These are phyloP conservation scores for Fraxinus anomala DNA, from an alignment of 257 asterid species.

Conservation along the genomic window DNA sequence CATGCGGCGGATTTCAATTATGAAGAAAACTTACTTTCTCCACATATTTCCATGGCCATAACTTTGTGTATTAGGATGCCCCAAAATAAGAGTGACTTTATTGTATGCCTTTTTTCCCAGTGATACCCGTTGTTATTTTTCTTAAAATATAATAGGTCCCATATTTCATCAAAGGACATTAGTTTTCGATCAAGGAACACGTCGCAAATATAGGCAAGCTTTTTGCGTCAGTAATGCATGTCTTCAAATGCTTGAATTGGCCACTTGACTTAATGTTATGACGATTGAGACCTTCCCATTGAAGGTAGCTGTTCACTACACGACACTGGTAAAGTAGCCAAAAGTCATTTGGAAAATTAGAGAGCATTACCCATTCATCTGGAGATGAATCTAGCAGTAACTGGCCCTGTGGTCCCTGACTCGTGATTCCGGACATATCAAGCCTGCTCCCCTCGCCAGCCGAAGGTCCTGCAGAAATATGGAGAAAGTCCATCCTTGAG, in stretches of 20 bases:
- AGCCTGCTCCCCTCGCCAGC: slow-evolving; percentile 27
- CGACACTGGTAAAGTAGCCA: slow-evolving; percentile 13
- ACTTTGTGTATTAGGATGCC: neutral
- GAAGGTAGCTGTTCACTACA: slow-evolving; percentile 4
- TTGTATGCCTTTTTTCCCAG: neutral
- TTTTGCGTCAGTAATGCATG: neutral
- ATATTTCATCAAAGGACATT: neutral
- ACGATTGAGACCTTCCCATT: slow-evolving; percentile 5
- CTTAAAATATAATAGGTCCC: neutral
- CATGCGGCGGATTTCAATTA: neutral
- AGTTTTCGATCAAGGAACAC: neutral
- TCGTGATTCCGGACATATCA: slow-evolving; percentile 42
- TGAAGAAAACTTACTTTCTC: neutral
- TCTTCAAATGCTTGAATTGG: neutral
- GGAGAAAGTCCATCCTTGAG: slow-evolving; percentile 1
- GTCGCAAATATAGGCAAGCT: neutral
- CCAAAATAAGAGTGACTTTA: neutral
- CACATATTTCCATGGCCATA: neutral
- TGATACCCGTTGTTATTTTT: neutral
- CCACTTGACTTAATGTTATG: neutral
- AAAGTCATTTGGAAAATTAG: neutral
- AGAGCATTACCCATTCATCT: slow-evolving; percentile 27
- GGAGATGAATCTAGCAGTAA: slow-evolving; percentile 28
- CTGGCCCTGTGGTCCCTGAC: slow-evolving; percentile 30
- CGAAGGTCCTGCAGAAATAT: slow-evolving; percentile 22